Base-by-base conservation (phyloP, 2,329 filamentous ascomycete genomes). In the Microsporum canis region DNA sequence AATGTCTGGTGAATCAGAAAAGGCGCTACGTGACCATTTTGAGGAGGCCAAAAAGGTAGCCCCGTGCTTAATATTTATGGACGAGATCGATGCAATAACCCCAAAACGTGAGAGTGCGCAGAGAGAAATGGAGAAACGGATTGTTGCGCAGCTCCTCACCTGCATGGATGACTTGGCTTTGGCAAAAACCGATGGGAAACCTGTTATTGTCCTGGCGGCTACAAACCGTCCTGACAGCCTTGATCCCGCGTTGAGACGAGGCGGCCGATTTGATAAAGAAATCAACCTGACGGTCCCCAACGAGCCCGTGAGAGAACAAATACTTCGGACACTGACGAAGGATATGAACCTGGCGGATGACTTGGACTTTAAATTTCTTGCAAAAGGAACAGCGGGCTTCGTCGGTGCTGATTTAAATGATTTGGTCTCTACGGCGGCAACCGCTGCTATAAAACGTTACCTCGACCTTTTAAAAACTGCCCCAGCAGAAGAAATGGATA, bases 1-100 rank as follows among this genome's bases (percentile, higher is more conserved):
- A 23, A 94, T 92, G 85, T 94, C 88, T 38, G 89, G 89, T 67
- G 90, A 94, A 70, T 92, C 88, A 0, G 89, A 95, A 72, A 91
- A 91, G 76, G 89, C 90, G 63, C 83, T 95, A 33, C 80, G 89
- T 39, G 88, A 92, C 65, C 81, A 90, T 56, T 95, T 95, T 63
- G 91, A 97, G 10, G 89, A 94, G 69, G 94, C 94, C 0, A 89
- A 89, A 71, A 82, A 84, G 60, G 81, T 91, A 41, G 91, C 92
- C 0, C 94, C 94, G 0, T 95, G 90, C 68, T 79, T 99, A 3
- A 81, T 99, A 3, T 95, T 96, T 69, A 88, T 97, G 61, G 91
- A 96, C 66, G 88, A 96, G 67, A 89, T 97, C 59, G 91, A 99
- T 72, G 87, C 88, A 3, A 94, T 97, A 68, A 89, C 91, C 57